Percentiles rank a stretch among this genome's conserved stretches.
Conservation (phyloP, 257 asterid species). For the Oldenlandia corymbosa region DNA sequence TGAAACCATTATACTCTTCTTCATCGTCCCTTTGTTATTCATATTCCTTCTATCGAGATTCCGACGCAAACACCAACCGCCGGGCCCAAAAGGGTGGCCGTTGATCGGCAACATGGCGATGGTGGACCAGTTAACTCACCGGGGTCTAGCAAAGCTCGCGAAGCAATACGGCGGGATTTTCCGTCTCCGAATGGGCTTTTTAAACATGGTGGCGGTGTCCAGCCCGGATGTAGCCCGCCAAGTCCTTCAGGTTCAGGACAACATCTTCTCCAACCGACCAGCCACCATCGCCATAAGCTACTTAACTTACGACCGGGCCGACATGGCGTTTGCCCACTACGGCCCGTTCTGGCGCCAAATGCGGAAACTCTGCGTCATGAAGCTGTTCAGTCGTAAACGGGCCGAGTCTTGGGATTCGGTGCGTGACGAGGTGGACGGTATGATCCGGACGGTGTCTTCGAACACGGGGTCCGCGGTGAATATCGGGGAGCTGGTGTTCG, state of each 20-base stretch:
- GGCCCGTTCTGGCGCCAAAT: constrained; percentile 97
- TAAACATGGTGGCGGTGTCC: constrained; percentile 66
- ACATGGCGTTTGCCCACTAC: constrained; percentile 92
- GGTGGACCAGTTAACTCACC: constrained; percentile 64
- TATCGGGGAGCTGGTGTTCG: constrained; percentile 73
- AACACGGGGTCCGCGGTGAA: constrained; percentile 43
- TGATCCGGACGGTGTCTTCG: constrained; percentile 33
- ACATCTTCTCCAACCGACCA: constrained; percentile 84
- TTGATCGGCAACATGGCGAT: constrained; percentile 69
- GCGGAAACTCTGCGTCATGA: constrained; percentile 85
- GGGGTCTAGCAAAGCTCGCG: constrained; percentile 63
- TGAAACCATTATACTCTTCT: constrained; percentile 17
- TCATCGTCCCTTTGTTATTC: constrained; percentile 22
- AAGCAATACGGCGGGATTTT: constrained; percentile 72
- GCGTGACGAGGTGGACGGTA: constrained; percentile 63
- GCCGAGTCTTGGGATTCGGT: constrained; percentile 97
- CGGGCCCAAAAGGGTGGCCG: constrained; percentile 85
- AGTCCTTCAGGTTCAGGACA: constrained; percentile 78
- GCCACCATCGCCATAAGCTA: constrained; percentile 65
- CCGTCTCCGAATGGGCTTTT: constrained; percentile 59
- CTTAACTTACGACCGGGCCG: constrained; percentile 76
- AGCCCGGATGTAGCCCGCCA: constrained; percentile 73
- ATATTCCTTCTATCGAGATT: constrained; percentile 26
- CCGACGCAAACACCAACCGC: constrained; percentile 54
- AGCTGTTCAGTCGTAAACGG: constrained; percentile 77